Evolutionary conservation across 768 basidiomycete species (phyloP), one percentile per base, ranked within the genome.

Genomic region (Bullera alba): DNA sequence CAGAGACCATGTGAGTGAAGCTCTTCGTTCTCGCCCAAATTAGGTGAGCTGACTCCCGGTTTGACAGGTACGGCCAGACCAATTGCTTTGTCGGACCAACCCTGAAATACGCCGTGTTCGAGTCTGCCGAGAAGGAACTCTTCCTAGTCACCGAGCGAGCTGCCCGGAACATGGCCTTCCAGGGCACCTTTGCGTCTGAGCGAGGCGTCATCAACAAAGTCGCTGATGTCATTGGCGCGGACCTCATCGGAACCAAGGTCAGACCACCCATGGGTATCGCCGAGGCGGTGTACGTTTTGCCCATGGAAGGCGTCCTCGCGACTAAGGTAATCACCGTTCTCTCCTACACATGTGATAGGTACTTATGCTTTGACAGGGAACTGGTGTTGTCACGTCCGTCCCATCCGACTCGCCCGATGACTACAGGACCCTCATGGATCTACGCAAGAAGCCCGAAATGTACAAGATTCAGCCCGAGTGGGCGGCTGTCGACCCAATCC

Each of bases 341-440:
- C 30, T 0, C 19, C 5, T 17, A 10, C 32, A 34, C 32, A 34
- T 10, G 21, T 21, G 21, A 8, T 38, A 27, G 53, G n/a, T n/a
- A n/a, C 42, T 53, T 16, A 53, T 26, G 15, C 19, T 12, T 30
- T n/a, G n/a, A n/a, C 55, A 85, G 84, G 95, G 95, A 64, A 97
- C 93, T 12, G 95, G 93, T 55, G 90, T 99, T 26, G 95, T 99
- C 63, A 95, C 92, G 4, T 97, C 89, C 34, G 92, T 95, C 5
- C 92, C 95, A 0, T 95, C 95, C 6, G 95, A 99, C 70, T 97
- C 95, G 4, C 95, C 95, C 3, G 95, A 97, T 70, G 95, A 99
- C 70, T 97, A 82, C 74, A 81, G 82, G 58, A 93, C 89, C 3
- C 77, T 90, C 45, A 81, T 81, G 62, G 93, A 97, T 66, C 78